Evolutionary conservation across 805 yeast genomes (phyloP).

Genomic region (Cyberlindnera mrakii): DNA sequence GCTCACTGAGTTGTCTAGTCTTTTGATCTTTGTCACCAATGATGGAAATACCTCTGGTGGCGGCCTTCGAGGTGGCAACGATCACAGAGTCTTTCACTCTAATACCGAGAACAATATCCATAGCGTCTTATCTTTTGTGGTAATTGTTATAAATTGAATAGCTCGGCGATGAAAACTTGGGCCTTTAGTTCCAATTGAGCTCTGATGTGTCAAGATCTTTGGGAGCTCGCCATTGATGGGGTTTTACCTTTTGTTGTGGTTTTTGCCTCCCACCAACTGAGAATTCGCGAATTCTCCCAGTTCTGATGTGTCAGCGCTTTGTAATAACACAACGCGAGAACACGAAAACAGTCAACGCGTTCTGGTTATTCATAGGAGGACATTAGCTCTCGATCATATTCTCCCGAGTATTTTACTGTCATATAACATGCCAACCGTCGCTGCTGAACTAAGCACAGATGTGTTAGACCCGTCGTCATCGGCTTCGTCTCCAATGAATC

Average conservation of each 20-base stretch:
- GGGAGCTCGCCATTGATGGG: neutral
- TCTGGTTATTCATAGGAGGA: too few species aligned
- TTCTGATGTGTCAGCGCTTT: too few species aligned
- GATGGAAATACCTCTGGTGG: slow-evolving; percentile 83
- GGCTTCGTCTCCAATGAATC: slow-evolving; percentile 22
- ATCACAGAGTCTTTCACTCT: slow-evolving; percentile 75
- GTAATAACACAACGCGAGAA: too few species aligned
- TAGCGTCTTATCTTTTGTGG: slow-evolving; percentile 21
- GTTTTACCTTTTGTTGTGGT: too few species aligned
- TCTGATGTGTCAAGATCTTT: slow-evolving; percentile 2
- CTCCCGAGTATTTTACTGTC: too few species aligned
- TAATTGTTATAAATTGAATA: too few species aligned
- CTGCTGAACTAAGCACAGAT: slow-evolving; percentile 6
- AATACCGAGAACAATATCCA: slow-evolving; percentile 91
- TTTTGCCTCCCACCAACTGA: too few species aligned
- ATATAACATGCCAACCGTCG: slow-evolving; percentile 17
- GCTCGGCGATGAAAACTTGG: slow-evolving; percentile 1
- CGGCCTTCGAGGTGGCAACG: slow-evolving; percentile 91
- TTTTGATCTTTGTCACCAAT: slow-evolving; percentile 76
- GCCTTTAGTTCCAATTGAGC: neutral
- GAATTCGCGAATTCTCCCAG: too few species aligned
- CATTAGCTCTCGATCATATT: too few species aligned
- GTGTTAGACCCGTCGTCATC: slow-evolving; percentile 15
- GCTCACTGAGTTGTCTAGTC: slow-evolving; percentile 67
- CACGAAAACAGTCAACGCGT: too few species aligned